Conservation (phyloP, 306 rosid species). For the Vachellia pachyceras region DNA sequence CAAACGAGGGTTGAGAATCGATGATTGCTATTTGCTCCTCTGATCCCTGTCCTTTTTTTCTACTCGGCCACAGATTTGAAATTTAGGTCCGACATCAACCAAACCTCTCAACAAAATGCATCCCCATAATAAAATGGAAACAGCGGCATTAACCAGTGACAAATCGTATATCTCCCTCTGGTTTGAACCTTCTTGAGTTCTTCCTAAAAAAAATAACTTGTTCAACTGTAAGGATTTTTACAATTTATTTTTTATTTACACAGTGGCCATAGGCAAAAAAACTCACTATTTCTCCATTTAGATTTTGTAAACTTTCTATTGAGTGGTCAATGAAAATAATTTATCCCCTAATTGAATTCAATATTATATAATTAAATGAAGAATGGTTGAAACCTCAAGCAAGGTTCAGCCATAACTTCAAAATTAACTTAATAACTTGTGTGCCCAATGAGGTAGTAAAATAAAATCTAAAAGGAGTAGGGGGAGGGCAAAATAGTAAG, state of each 20-base stretch:
- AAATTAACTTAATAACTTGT: no score
- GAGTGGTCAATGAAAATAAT: no score
- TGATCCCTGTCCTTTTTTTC: neutral
- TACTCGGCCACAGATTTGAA: neutral
- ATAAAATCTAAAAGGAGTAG: neutral
- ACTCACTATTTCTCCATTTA: no score
- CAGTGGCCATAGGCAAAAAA: neutral
- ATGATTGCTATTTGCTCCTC: conserved; percentile 41
- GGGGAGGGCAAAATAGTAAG: conserved; percentile 43
- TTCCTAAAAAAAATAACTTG: neutral
- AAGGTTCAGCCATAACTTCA: no score
- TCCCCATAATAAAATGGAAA: neutral
- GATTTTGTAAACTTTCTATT: no score
- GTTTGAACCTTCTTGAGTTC: neutral
- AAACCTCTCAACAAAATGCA: neutral
- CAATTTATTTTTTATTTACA: neutral
- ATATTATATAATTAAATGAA: no score
- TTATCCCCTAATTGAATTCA: no score
- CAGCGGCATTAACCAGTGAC: neutral
- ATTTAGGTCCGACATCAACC: neutral
- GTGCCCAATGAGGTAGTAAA: no score
- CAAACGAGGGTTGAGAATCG: conserved; percentile 40
- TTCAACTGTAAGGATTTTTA: neutral
- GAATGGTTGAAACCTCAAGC: no score
- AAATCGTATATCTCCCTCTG: neutral